A percentile compares a stretch with the other conserved stretches of the same genome.
phyloP scores from a whole-genome alignment of 176 grass and related monocot species.

The Calamus simplicifolius region DNA sequence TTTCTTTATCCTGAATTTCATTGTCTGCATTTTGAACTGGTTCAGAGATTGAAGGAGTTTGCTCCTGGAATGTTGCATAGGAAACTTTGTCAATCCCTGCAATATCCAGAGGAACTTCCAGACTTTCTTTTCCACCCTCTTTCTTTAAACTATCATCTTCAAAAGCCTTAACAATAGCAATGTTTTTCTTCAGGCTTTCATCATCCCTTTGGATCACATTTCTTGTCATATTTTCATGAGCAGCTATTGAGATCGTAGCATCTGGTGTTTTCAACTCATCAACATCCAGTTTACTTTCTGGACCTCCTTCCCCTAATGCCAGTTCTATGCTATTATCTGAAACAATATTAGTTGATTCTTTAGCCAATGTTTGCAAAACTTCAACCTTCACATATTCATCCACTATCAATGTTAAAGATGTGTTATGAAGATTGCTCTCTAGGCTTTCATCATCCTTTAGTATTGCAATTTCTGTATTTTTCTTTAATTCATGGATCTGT shows the following conservation, averaged over 20 bases:
- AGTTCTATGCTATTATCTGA: conserved; percentile 6
- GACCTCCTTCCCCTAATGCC: conserved; percentile 15
- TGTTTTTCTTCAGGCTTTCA: conserved; percentile 22
- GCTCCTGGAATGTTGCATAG: conserved; percentile 7
- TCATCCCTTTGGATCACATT: conserved; percentile 11
- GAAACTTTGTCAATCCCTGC: conserved; percentile 14
- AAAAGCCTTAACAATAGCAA: conserved; percentile 18
- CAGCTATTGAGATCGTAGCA: conserved; percentile 5
- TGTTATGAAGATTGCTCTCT: conserved; percentile 13
- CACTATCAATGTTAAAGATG: conserved; percentile 18
- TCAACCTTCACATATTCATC: conserved; percentile 18
- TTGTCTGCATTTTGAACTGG: conserved; percentile 11
- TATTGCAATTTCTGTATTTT: conserved; percentile 13
- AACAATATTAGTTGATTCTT: too few species aligned
- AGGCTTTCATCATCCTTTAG: conserved; percentile 20
- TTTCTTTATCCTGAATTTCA: conserved; percentile 18
- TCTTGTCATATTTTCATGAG: conserved; percentile 21
- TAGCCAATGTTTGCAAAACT: background rate
- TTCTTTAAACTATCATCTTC: conserved; percentile 19
- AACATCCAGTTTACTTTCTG: conserved; percentile 16
- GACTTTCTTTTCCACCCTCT: conserved; percentile 11
- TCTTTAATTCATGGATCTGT: conserved; percentile 14
- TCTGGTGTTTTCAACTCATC: conserved; percentile 14
- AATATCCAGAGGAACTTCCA: conserved; percentile 6
- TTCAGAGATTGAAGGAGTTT: conserved; percentile 17